Conservation (phyloP, 805 yeast species). For the Lipomyces starkeyi region DNA sequence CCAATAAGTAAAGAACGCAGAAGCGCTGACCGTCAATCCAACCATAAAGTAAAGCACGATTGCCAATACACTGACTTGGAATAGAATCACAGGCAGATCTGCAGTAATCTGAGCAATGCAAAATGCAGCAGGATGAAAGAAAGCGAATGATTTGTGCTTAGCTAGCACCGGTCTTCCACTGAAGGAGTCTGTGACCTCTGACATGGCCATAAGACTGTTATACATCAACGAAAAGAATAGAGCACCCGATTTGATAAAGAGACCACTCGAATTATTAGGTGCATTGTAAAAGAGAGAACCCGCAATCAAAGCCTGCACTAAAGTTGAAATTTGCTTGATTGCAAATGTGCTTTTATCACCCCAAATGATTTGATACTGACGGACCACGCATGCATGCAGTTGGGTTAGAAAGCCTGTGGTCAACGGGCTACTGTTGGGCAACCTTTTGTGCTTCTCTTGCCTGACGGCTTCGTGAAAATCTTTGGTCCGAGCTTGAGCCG, state of each 20-base stretch:
- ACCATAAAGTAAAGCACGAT: constrained; percentile 64
- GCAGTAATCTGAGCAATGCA: constrained; percentile 65
- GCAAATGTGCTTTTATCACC: constrained; percentile 29
- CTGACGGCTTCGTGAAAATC: no score
- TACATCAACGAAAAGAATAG: constrained; percentile 61
- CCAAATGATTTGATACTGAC: constrained; percentile 35
- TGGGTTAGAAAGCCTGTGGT: constrained; percentile 32
- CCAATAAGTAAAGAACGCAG: constrained; percentile 58
- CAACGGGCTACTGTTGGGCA: no score
- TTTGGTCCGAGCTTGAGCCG: no score
- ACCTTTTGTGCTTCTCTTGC: constrained; percentile 14
- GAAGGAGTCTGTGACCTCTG: constrained; percentile 58
- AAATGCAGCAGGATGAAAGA: constrained; percentile 68
- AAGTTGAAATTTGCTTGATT: constrained; percentile 38
- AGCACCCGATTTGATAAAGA: constrained; percentile 59
- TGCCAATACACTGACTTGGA: constrained; percentile 53
- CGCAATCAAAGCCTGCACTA: constrained; percentile 59
- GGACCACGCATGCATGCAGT: constrained; percentile 17
- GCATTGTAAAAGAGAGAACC: constrained; percentile 60
- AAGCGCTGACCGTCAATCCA: constrained; percentile 54
- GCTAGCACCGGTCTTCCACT: constrained; percentile 64
- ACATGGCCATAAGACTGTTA: constrained; percentile 64
- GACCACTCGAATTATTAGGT: constrained; percentile 52
- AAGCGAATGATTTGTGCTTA: constrained; percentile 55
- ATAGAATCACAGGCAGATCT: constrained; percentile 61